Percentiles rank a stretch among this genome's conserved stretches.
These are phyloP conservation scores for Geotrichum macrosporum DNA, from an alignment of 1,139 yeast species.

Conservation along the genomic window DNA sequence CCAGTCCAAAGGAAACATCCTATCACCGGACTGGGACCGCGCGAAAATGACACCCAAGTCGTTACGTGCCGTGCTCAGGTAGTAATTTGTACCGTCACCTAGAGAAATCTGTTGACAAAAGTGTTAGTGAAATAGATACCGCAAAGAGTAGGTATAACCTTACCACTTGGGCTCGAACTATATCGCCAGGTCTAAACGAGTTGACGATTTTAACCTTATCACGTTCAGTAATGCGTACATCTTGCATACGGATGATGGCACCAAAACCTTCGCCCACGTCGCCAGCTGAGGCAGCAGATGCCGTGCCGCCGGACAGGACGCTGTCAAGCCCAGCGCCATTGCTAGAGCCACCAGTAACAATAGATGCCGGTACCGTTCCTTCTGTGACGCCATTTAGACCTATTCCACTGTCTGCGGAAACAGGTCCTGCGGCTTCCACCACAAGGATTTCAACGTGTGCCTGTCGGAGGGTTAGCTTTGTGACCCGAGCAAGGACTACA, in stretches of 20 bases:
- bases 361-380: conserved; percentile 27
- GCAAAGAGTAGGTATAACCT: background rate
- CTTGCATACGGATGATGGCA: conserved; percentile 83
- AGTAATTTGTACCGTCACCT: conserved; percentile 92
- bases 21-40: conserved; percentile 57
- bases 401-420: conserved; percentile 58
- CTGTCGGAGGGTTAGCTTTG: conserved; percentile 61
- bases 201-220: conserved; percentile 78
- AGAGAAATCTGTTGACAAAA: conserved; percentile 52
- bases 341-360: conserved; percentile 28
- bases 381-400: conserved; percentile 55
- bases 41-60: conserved; percentile 95
- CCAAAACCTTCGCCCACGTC: conserved; percentile 89
- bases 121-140: background rate
- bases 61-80: conserved; percentile 81
- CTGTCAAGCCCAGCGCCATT: conserved; percentile 42
- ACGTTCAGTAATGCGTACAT: conserved; percentile 84
- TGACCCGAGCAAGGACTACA: conserved; percentile 71
- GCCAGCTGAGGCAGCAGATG: conserved; percentile 42
- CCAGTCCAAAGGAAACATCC: conserved; percentile 94
- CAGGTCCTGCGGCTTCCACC: conserved; percentile 62
- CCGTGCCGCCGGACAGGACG: conserved; percentile 29
- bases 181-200: conserved; percentile 86
- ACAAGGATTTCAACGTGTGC: conserved; percentile 81
- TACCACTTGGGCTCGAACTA: conserved; percentile 62